These are phyloP conservation scores for Tardiomyces digboiensis DNA, from an alignment of 1,139 yeast species.

Conservation along the genomic window DNA sequence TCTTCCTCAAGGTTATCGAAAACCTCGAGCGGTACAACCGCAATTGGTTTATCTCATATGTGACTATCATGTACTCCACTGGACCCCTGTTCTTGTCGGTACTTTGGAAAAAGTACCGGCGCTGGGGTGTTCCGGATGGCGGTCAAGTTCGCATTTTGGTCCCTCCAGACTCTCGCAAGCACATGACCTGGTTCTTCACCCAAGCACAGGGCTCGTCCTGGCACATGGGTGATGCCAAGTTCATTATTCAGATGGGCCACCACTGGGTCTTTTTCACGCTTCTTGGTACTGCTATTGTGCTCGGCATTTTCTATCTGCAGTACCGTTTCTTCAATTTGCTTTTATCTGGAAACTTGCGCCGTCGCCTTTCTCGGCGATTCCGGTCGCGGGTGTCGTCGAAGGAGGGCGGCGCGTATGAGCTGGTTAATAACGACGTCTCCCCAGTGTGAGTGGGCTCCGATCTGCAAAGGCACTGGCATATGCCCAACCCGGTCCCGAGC, in stretches of 20 bases:
- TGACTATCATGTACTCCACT: conserved; percentile 89
- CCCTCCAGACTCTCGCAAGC: conserved; percentile 50
- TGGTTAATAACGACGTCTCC: not conserved
- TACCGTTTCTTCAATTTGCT: conserved; percentile 39
- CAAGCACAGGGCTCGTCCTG: conserved; percentile 78
- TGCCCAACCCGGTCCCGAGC: too few species aligned
- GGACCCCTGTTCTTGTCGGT: conserved; percentile 87
- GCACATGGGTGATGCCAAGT: conserved; percentile 80
- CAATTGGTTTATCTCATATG: conserved; percentile 51
- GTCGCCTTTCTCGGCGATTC: not conserved
- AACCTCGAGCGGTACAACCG: conserved; percentile 44
- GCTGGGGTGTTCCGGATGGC: conserved; percentile 38
- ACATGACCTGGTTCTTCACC: conserved; percentile 43
- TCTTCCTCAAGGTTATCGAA: conserved; percentile 62
- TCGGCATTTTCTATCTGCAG: conserved; percentile 48
- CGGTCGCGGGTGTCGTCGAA: not conserved
- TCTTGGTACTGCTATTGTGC: conserved; percentile 55
- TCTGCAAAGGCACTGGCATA: too few species aligned
- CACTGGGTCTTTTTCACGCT: conserved; percentile 64
- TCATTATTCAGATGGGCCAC: conserved; percentile 58
- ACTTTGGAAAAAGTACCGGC: conserved; percentile 77
- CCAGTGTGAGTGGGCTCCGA: not conserved
- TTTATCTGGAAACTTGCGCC: not conserved
- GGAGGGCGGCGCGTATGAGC: not conserved
- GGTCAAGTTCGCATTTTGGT: conserved; percentile 44